Percentiles rank a stretch among this genome's conserved stretches.
phyloP scores from a whole-genome alignment of 441 rosid species.

The Biscutella laevigata region DNA sequence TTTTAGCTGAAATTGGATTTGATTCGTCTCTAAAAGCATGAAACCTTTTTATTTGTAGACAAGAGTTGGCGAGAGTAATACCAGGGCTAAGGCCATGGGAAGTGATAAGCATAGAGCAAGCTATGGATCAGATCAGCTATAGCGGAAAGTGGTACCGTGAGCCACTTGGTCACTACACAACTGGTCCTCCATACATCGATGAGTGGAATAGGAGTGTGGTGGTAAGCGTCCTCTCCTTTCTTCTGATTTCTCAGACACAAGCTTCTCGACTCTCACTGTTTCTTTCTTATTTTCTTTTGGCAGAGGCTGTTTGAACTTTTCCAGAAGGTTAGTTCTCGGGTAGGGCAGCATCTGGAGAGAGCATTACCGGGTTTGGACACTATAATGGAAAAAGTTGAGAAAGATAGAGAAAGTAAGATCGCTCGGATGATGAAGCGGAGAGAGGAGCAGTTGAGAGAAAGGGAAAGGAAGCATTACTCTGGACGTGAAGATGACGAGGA shows the following conservation, averaged over 20 bases:
- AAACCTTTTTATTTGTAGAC: slow-evolving; percentile 29
- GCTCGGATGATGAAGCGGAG: slow-evolving; percentile 33
- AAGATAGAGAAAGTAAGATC: slow-evolving; percentile 29
- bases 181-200: slow-evolving; percentile 75
- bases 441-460: slow-evolving; percentile 33
- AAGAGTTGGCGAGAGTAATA: slow-evolving; percentile 48
- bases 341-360: slow-evolving; percentile 28
- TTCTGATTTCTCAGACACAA: background rate
- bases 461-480: background rate
- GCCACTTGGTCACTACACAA: slow-evolving; percentile 62
- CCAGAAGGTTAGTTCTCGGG: slow-evolving; percentile 31
- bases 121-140: slow-evolving; percentile 79
- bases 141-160: slow-evolving; percentile 84
- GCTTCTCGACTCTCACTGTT: background rate
- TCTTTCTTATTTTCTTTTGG: background rate
- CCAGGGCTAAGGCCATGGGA: slow-evolving; percentile 97
- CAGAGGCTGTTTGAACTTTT: slow-evolving; percentile 43
- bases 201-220: slow-evolving; percentile 53
- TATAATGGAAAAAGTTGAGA: slow-evolving; percentile 45
- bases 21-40: background rate
- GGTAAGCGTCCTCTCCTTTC: slow-evolving; percentile 29
- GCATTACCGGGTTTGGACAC: slow-evolving; percentile 51
- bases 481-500: slow-evolving; percentile 23
- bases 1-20: background rate
- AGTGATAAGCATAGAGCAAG: slow-evolving; percentile 82